Evolutionary conservation across 352 stramenopile species (phyloP), one percentile per base, ranked within the genome.

Genomic region (Globisporangium apiculatum): DNA sequence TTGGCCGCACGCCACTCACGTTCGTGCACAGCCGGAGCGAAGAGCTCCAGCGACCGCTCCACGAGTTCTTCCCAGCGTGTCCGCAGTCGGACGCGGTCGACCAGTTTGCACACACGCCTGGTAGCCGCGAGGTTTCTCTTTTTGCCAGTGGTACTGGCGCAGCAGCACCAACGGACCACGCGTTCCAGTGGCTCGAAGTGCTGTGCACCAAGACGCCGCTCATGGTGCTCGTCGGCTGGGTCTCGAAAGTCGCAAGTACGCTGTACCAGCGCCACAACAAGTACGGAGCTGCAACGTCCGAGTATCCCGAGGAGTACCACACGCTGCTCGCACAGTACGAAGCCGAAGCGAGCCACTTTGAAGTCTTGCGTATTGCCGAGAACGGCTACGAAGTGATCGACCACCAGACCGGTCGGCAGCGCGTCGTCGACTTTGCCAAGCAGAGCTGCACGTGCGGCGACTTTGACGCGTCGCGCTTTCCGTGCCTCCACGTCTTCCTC

Each of bases 211-310:
- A 89, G 62, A 68, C 79, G 14, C 82, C 82, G 17, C 63, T 89
- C 9, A 91, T 91, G 82, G 87, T 91, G 31, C 64, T 91, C 7
- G 79, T 87, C 12, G 77, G 79, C 9, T 91, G 82, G 82, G 77
- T 91, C 14, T 91, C 82, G n/a, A 83, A 83, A 50, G 78, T 89
- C 18, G 82, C 82, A 12, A 79, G 79, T 52, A 85, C 72, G 35
- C 66, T 91, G 17, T 91, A 84, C 60, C 79, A 89, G 54, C 77
- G 82, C 41, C 89, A 75, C 18, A 76, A 88, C 15, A 81, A 80
- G 49, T 89, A 91, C 51, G 77, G 72, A 5, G 76, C 85, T n/a
- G 68, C 83, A n/a, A 82, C 62, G 41, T 83, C 82, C 3, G 82
- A 91, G 58, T 91, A 91, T 47, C 79, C 82, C 2, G 75, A 83